Evolutionary conservation across 208 protist genomes (phyloP).

Genomic region (Crithidia sp.): DNA sequence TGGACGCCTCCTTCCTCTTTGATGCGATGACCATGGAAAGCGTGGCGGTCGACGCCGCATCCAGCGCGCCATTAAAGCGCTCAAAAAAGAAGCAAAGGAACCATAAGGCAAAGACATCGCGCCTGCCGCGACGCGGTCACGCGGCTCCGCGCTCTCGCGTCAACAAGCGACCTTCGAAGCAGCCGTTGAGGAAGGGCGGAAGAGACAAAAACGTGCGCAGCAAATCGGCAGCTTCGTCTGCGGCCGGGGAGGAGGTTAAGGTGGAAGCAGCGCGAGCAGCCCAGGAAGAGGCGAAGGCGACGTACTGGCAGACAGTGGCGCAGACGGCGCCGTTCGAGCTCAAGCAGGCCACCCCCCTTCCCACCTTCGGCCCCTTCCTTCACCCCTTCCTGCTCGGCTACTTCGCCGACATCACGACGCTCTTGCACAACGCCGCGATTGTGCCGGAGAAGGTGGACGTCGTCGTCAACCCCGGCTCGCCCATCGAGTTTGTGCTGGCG

Average conservation of each 20-base stretch:
- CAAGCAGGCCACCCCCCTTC: conserved; percentile 72
- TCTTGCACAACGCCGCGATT: conserved; percentile 88
- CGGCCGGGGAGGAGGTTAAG: not conserved
- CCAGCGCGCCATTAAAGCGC: not conserved
- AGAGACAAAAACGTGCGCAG: not conserved
- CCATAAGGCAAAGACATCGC: not conserved
- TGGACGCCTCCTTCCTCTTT: conserved; percentile 22
- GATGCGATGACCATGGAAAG: conserved; percentile 28
- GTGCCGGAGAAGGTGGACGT: conserved; percentile 87
- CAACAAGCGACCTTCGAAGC: not conserved
- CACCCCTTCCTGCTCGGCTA: conserved; percentile 83
- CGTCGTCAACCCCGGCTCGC: conserved; percentile 82
- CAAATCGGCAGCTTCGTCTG: not conserved
- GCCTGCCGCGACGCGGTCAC: not conserved
- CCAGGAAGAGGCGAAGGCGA: conserved; percentile 18
- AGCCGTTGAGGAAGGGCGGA: too few relatives aligned
- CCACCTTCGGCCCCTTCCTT: conserved; percentile 70
- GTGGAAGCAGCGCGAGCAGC: not conserved
- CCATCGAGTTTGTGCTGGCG: conserved; percentile 86
- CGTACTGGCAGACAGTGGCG: conserved; percentile 46
- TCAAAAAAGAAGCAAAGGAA: not conserved
- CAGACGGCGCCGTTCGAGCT: conserved; percentile 63
- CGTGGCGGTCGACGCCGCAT: not conserved
- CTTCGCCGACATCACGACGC: conserved; percentile 86
- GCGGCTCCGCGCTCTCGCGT: not conserved